Conservation (phyloP, 352 stramenopile species). For the Hyaloperonospora arabidopsidis region DNA sequence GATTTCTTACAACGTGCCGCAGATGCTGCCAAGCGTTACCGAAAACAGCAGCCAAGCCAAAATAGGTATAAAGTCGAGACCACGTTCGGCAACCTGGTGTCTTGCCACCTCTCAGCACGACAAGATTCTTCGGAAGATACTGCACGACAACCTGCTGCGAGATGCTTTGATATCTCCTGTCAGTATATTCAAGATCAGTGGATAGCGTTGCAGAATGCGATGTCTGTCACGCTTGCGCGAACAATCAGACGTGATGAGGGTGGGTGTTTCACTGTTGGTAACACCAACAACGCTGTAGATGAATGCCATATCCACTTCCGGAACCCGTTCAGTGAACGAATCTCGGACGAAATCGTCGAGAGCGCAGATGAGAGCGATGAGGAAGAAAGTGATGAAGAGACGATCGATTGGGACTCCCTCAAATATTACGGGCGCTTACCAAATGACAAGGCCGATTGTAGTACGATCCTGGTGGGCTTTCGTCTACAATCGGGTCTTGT, state of each 20-base stretch:
- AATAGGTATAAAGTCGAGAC: slow-evolving; percentile 50
- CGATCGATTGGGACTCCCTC: slow-evolving; percentile 50
- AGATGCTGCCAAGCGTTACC: slow-evolving; percentile 30
- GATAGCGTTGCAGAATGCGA: slow-evolving; percentile 23
- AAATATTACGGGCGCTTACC: slow-evolving; percentile 19
- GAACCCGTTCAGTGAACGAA: slow-evolving; percentile 7
- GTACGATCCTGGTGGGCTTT: slow-evolving; percentile 28
- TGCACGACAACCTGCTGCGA: not conserved
- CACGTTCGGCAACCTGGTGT: slow-evolving; percentile 61
- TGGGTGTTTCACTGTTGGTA: slow-evolving; percentile 29
- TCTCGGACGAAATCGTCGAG: slow-evolving; percentile 9
- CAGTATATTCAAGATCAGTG: slow-evolving; percentile 35
- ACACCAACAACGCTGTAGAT: slow-evolving; percentile 15
- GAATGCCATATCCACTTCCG: slow-evolving; percentile 38
- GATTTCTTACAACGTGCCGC: slow-evolving; percentile 45
- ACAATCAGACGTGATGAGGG: slow-evolving; percentile 17
- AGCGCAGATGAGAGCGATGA: slow-evolving; percentile 25
- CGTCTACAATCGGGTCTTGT: slow-evolving; percentile 23
- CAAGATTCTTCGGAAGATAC: not conserved
- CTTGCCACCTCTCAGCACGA: slow-evolving; percentile 18
- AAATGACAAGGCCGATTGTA: slow-evolving; percentile 5
- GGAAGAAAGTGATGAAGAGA: slow-evolving; percentile 31
- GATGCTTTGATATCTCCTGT: slow-evolving; percentile 13
- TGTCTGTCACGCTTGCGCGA: slow-evolving; percentile 22
- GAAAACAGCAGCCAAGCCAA: slow-evolving; percentile 30